Evolutionary conservation across 1,284 basidiomycete species (phyloP), one percentile per base, ranked within the genome.

Genomic region (Cutaneotrichosporon mucoides): DNA sequence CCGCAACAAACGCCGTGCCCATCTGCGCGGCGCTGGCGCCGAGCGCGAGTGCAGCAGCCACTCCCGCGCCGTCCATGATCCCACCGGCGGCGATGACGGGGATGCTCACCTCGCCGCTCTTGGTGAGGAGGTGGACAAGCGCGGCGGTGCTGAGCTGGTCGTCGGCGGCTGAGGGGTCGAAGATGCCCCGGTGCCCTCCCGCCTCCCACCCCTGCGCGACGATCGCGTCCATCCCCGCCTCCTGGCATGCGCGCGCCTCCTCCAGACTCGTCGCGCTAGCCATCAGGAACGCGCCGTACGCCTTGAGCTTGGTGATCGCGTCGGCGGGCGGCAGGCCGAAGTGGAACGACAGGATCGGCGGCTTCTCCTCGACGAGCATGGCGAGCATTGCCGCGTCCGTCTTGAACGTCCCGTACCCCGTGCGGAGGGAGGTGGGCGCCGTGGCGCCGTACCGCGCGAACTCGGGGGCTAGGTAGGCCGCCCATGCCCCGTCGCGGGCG

Each of bases 171-270:
- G 35, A 11, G 2, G 63, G 61, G 60, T 73, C 68, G 49, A 76
- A 73, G n/a, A 68, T 62, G 5, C 73, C 72, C 36, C 72, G 57
- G 66, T 76, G 73, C 1, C 73, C 73, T 13, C 73, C 73, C 3
- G 72, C 72, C 60, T 76, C 71, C 41, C 57, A 51, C 4, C 73
- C 73, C 56, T 76, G 73, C 2, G 72, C 73, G 16, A 76, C 60
- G 15, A 76, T 56, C 8, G 59, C 64, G 55, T 76, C 73, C 46
- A 74, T 34, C 8, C 68, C 69, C 0, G 68, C 64, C 4, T 48
- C 51, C 46, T 72, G 67, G 6, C 67, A 57, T 13, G 41, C 44
- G 33, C 43, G 16, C 1, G 68, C 72, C 56, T 76, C 73, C 1
- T 57, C 60, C 13, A 73, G 46, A 42, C 41, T 62, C 24, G 73